phyloP scores from a whole-genome alignment of 352 stramenopile species.

The Peronospora belbahrii region DNA sequence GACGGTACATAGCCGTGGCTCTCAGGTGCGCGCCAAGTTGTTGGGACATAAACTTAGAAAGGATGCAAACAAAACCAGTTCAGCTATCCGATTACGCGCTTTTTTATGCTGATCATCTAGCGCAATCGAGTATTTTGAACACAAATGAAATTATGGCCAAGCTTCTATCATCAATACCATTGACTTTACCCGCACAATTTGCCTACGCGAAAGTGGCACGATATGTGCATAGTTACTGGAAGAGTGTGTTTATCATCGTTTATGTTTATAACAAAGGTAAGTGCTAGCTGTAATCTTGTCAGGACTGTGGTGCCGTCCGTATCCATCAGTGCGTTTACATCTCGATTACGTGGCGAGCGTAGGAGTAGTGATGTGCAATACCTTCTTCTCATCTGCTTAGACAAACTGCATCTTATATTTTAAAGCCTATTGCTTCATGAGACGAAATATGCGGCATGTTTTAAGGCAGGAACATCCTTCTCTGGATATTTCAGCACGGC shows the following conservation, averaged over 20 bases:
- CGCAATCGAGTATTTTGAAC: slow-evolving; percentile 25
- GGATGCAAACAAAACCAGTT: too few species aligned
- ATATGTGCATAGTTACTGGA: too few species aligned
- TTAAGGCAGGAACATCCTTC: too few species aligned
- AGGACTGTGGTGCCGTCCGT: slow-evolving; percentile 2
- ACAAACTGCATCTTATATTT: slow-evolving; percentile 7
- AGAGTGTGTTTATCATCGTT: background rate
- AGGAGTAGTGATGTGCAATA: slow-evolving; percentile 11
- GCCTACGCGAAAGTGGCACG: slow-evolving; percentile 6
- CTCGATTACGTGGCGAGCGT: slow-evolving; percentile 22
- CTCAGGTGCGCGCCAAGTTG: too few species aligned
- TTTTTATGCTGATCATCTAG: too few species aligned
- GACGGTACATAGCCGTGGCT: too few species aligned
- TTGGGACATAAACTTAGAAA: too few species aligned
- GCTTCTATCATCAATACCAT: background rate
- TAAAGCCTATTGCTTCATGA: background rate
- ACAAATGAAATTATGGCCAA: too few species aligned
- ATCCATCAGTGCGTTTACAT: slow-evolving; percentile 5
- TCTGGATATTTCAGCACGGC: background rate
- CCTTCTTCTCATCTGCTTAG: slow-evolving; percentile 6
- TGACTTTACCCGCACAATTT: background rate
- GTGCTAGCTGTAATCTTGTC: background rate
- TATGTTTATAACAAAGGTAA: background rate
- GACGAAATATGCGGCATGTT: background rate
- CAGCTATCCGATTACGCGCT: too few species aligned